These are phyloP conservation scores for Arthrobotrys entomopaga DNA, from an alignment of 2,329 filamentous ascomycete species.

Conservation along the genomic window DNA sequence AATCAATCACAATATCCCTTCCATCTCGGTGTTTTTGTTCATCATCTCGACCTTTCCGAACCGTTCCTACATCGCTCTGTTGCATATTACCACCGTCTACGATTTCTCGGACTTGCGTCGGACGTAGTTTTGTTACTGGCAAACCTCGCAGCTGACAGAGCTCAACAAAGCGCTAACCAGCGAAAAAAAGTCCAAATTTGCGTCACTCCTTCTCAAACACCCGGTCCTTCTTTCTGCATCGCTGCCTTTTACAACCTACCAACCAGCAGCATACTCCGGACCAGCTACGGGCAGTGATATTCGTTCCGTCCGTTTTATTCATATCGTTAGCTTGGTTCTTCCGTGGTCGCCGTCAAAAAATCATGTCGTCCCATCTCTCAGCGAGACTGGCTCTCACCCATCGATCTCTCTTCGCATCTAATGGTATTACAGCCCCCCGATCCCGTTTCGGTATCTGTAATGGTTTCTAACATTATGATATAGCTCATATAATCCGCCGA, in stretches of 20 bases:
- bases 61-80: background rate
- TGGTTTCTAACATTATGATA: background rate
- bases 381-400: slow-evolving; percentile 54
- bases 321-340: background rate
- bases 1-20: background rate
- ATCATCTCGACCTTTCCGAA: background rate
- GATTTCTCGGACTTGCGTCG: slow-evolving; percentile 5
- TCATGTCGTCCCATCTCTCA: slow-evolving; percentile 53
- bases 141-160: slow-evolving; percentile 3
- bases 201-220: slow-evolving; percentile 45
- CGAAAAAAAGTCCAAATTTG: slow-evolving; percentile 46
- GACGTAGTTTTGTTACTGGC: background rate
- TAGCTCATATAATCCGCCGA: slow-evolving; percentile 47
- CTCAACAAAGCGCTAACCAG: slow-evolving; percentile 24
- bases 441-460: background rate
- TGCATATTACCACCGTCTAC: background rate
- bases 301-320: slow-evolving; percentile 9
- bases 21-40: background rate
- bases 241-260: slow-evolving; percentile 15
- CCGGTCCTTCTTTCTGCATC: slow-evolving; percentile 8
- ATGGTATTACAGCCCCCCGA: slow-evolving; percentile 26
- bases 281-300: background rate
- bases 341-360: slow-evolving; percentile 4
- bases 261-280: slow-evolving; percentile 1
- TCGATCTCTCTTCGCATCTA: slow-evolving; percentile 39